Evolutionary conservation across 441 rosid genomes (phyloP), one percentile per base, ranked within the genome.

Genomic region (Macaranga tanarius): DNA sequence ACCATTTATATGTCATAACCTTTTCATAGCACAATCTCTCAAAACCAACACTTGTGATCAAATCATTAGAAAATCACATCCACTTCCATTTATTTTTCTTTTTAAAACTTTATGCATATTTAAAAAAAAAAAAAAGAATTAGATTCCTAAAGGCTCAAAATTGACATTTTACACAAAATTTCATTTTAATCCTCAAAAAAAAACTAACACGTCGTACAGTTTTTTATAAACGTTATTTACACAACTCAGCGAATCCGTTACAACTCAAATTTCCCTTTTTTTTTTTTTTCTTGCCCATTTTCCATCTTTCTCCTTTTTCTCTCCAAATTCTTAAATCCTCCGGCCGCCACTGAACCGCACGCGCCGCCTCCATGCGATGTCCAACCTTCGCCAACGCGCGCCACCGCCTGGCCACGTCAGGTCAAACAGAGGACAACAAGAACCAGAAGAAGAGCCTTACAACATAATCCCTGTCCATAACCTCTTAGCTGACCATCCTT

Each of bases 401-500:
- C 61, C 56, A 19, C 47, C 40, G 0, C 38, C 38, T 34, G 74
- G 61, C 55, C 56, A 22, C 28, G 66, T 73, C 76, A 74, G 77
- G 67, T 76, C 84, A 54, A 71, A 16, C 72, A 34, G 76, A 55
- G 17, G 34, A 3, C 38, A 34, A 34, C 38, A 34, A 34, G 38
- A 34, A 34, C 69, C 23, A 7, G 85, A 82, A 22, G 87, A 84
- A 31, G 93, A 89, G 77, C 44, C 83, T 4, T 91, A 82, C 76
- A 93, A 93, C 80, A 85, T 93, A 26, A 88, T 93, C 67, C 98
- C 95, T 15, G 86, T 93, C 31, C 88, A 93, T 77, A 88, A 91
- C 79, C 90, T 89, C 75, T 89, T 89, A 61, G 92, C 97, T 16
- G 95, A 91, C 87, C 98, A 91, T 76, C 97, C 98, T 51, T 86